These are phyloP conservation scores for Calonectria fujianensis DNA, from an alignment of 2,329 filamentous ascomycete genomes.

Conservation along the genomic window DNA sequence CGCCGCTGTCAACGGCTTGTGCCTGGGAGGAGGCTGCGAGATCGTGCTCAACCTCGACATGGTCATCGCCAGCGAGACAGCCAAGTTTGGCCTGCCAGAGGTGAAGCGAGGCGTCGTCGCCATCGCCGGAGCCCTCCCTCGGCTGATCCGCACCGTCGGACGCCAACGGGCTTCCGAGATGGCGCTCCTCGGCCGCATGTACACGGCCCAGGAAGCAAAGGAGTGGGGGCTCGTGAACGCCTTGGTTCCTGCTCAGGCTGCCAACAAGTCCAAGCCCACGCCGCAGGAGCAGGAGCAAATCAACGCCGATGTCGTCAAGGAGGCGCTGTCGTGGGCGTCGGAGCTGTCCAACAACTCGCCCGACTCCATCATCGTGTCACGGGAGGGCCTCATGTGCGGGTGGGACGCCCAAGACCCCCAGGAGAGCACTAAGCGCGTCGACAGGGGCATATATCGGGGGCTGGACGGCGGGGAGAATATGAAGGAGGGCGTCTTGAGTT, in stretches of 20 bases:
- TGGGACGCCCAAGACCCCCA: slow-evolving; percentile 83
- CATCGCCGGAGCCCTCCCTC: slow-evolving; percentile 80
- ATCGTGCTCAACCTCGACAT: slow-evolving; percentile 84
- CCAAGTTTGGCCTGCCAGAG: slow-evolving; percentile 81
- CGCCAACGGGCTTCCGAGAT: slow-evolving; percentile 82
- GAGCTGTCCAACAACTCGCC: slow-evolving; percentile 81
- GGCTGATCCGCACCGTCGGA: slow-evolving; percentile 78
- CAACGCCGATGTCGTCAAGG: slow-evolving; percentile 68
- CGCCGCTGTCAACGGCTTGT: slow-evolving; percentile 83
- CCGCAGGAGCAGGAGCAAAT: slow-evolving; percentile 23
- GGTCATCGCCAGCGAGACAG: slow-evolving; percentile 73
- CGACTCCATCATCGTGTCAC: slow-evolving; percentile 84
- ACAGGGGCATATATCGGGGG: slow-evolving; percentile 74
- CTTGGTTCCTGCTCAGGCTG: slow-evolving; percentile 66
- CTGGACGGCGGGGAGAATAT: slow-evolving; percentile 83
- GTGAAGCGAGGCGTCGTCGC: slow-evolving; percentile 81
- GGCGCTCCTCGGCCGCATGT: slow-evolving; percentile 77
- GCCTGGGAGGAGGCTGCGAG: slow-evolving; percentile 84
- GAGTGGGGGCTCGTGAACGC: slow-evolving; percentile 83
- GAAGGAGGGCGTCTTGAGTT: slow-evolving; percentile 83
- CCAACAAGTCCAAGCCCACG: neutral
- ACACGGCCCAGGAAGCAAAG: slow-evolving; percentile 75
- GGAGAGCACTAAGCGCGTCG: slow-evolving; percentile 75
- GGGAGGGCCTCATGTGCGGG: slow-evolving; percentile 81
- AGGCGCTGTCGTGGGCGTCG: slow-evolving; percentile 77